A percentile compares a stretch with the other conserved stretches of the same genome.
phyloP scores from a whole-genome alignment of 331 rosid genomes.

The Telfairia occidentalis region DNA sequence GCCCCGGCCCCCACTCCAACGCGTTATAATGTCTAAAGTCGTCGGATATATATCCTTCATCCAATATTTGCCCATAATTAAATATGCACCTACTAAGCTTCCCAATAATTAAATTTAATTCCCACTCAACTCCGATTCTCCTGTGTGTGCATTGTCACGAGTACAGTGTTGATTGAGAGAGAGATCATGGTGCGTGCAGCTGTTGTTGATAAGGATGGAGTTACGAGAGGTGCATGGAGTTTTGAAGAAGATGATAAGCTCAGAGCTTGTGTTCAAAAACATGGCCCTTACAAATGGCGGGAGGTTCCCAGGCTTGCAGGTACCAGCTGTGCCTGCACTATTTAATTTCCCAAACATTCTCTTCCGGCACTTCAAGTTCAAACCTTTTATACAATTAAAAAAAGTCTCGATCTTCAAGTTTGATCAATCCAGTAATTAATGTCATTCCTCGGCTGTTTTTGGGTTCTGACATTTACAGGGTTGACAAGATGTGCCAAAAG shows the following conservation, averaged over 20 bases:
- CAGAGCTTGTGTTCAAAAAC: conserved; percentile 26
- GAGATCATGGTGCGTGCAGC: conserved; percentile 89
- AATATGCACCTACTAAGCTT: not conserved
- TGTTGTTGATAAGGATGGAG: conserved; percentile 47
- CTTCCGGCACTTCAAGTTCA: too few relatives aligned
- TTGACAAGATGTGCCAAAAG: conserved; percentile 77
- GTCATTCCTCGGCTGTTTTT: not conserved
- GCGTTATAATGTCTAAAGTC: not conserved
- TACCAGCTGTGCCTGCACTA: too few relatives aligned
- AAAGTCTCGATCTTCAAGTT: not conserved
- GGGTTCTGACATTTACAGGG: conserved; percentile 22
- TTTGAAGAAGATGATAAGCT: conserved; percentile 53
- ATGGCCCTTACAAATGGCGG: conserved; percentile 69
- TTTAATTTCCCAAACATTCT: too few relatives aligned
- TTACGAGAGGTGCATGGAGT: conserved; percentile 83
- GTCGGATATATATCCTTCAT: not conserved
- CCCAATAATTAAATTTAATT: too few relatives aligned
- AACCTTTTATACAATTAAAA: too few relatives aligned
- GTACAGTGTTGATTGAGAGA: too few relatives aligned
- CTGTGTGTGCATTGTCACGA: too few relatives aligned
- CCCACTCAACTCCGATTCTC: too few relatives aligned
- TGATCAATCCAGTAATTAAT: too few relatives aligned
- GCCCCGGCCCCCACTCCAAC: not conserved
- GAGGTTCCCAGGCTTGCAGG: conserved; percentile 66
- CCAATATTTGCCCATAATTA: too few relatives aligned